Percentiles rank a stretch among this genome's conserved stretches.
These are phyloP conservation scores for Aurinia saxatilis DNA, from an alignment of 345 rosid species.

Conservation along the genomic window DNA sequence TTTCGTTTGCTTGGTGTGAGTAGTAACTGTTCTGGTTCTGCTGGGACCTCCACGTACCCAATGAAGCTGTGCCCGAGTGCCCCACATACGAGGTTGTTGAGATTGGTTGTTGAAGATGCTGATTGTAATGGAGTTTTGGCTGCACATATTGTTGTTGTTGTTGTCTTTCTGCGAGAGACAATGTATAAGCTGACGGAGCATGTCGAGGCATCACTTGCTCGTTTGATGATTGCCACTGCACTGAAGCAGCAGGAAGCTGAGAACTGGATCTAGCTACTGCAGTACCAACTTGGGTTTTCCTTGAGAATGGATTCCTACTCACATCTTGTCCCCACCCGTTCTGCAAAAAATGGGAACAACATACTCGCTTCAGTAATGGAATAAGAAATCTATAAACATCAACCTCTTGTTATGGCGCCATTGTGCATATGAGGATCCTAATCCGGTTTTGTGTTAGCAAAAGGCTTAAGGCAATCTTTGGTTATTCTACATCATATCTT, in stretches of 20 bases:
- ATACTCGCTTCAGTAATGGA: background rate
- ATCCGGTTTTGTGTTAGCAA: background rate
- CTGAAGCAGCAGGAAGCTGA: constrained; percentile 22
- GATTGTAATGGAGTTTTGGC: constrained; percentile 7
- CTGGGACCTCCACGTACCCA: constrained; percentile 43
- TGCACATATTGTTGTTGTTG: constrained; percentile 29
- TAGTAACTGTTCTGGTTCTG: constrained; percentile 36
- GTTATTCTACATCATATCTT: background rate
- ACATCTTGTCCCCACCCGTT: constrained; percentile 58
- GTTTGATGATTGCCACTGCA: constrained; percentile 33
- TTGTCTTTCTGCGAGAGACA: constrained; percentile 32
- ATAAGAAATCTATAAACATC: background rate
- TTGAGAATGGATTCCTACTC: constrained; percentile 55
- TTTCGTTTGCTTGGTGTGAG: constrained; percentile 37
- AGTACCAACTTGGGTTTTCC: constrained; percentile 34
- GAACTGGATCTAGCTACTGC: constrained; percentile 22
- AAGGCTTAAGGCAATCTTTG: background rate
- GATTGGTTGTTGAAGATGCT: constrained; percentile 23
- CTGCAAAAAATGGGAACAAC: constrained; percentile 42
- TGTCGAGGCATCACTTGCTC: constrained; percentile 30
- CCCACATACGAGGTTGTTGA: constrained; percentile 14
- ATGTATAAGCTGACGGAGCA: constrained; percentile 28
- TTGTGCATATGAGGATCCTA: background rate
- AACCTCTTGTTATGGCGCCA: background rate
- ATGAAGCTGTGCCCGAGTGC: constrained; percentile 7